These are phyloP conservation scores for Pelargonium citronellum DNA, from an alignment of 441 rosid genomes.

Conservation along the genomic window DNA sequence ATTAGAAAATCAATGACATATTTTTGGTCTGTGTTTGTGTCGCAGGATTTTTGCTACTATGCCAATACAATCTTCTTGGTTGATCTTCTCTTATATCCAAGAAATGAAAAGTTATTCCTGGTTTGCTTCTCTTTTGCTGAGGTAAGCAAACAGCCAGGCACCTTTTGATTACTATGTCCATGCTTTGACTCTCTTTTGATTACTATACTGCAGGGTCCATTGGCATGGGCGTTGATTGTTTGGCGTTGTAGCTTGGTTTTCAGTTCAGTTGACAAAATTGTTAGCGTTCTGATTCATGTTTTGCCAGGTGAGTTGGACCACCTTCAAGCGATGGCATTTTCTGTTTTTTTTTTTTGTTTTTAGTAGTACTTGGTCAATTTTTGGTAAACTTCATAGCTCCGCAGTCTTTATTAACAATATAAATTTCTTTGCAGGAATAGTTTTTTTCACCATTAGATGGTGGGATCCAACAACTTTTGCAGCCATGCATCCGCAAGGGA, in stretches of 20 bases:
- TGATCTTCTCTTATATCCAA: constrained; percentile 71
- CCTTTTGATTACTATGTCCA: constrained; percentile 4
- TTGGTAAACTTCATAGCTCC: not conserved
- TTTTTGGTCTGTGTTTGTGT: constrained; percentile 11
- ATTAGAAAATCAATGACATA: constrained; percentile 9
- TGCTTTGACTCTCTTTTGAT: constrained; percentile 11
- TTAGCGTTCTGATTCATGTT: constrained; percentile 94
- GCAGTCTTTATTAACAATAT: not conserved
- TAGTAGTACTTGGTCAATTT: not conserved
- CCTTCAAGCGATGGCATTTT: constrained; percentile 11
- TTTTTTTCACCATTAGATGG: constrained; percentile 94
- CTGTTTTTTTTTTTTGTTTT: not conserved
- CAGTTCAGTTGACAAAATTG: constrained; percentile 81
- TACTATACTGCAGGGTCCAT: constrained; percentile 62
- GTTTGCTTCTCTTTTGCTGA: constrained; percentile 97
- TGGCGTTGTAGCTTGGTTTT: constrained; percentile 99
- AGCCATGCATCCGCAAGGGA: constrained; percentile 86
- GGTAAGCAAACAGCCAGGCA: constrained; percentile 37
- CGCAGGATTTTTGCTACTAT: constrained; percentile 92
- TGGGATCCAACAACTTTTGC: constrained; percentile 88
- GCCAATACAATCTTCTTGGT: constrained; percentile 94
- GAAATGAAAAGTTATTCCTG: constrained; percentile 85
- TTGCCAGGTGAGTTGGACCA: constrained; percentile 61
- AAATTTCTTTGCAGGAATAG: constrained; percentile 50
- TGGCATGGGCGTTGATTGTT: constrained; percentile 93